Evolutionary conservation across 495 filamentous ascomycete species (phyloP).

Genomic region (Corynascus novoguineensis): DNA sequence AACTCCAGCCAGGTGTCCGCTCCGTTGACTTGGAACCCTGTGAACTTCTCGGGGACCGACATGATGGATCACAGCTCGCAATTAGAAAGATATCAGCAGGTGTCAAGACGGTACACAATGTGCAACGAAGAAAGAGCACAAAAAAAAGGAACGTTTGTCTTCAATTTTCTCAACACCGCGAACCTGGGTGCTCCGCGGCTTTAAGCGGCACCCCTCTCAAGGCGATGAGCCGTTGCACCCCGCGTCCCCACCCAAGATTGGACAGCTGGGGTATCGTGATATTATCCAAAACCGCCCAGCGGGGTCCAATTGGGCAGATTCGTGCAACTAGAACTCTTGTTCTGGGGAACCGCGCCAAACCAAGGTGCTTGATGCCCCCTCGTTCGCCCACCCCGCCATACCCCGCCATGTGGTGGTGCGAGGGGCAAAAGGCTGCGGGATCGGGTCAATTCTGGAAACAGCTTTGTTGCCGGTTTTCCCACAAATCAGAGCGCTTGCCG

Average conservation of each 20-base stretch:
- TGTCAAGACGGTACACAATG: not conserved
- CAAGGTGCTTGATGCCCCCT: slow-evolving; percentile 7
- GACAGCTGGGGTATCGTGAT: slow-evolving; percentile 4
- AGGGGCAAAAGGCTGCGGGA: not conserved
- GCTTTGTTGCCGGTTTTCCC: slow-evolving; percentile 23
- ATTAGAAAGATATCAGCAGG: not conserved
- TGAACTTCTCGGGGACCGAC: slow-evolving; percentile 39
- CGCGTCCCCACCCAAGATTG: not conserved
- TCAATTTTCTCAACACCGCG: not conserved
- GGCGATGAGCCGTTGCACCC: not conserved
- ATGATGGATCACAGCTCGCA: slow-evolving; percentile 16
- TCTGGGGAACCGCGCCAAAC: not conserved
- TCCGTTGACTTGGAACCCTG: slow-evolving; percentile 52
- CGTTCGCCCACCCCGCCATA: slow-evolving; percentile 16
- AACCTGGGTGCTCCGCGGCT: not conserved
- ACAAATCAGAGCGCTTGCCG: slow-evolving; percentile 23
- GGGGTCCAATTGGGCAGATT: not conserved
- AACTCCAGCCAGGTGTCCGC: slow-evolving; percentile 48
- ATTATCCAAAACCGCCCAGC: slow-evolving; percentile 13
- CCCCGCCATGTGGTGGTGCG: slow-evolving; percentile 13
- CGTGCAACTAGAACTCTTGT: not conserved
- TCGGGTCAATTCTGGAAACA: not conserved
- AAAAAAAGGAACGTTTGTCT: not conserved
- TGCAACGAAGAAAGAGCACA: not conserved
- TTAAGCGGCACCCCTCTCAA: not conserved